These are phyloP conservation scores for Cydonia oblonga DNA, from an alignment of 331 rosid genomes.

Conservation along the genomic window DNA sequence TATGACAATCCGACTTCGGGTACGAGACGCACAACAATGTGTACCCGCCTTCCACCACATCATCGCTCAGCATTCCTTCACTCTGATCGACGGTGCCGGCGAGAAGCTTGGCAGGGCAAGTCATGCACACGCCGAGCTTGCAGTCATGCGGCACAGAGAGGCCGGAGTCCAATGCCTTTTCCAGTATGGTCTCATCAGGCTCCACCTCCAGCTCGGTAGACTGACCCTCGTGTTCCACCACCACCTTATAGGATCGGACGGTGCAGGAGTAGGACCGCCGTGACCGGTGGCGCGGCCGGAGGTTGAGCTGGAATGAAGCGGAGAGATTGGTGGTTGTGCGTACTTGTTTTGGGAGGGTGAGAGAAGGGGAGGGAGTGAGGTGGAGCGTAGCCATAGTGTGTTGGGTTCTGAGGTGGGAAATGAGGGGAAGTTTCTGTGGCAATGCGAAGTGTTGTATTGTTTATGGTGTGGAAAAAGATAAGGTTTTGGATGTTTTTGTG, in stretches of 20 bases:
- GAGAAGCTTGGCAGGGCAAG: constrained; percentile 85
- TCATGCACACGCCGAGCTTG: constrained; percentile 98
- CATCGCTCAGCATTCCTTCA: constrained; percentile 97
- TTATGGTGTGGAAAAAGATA: constrained; percentile 35
- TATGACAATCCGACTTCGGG: constrained; percentile 74
- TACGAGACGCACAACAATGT: constrained; percentile 64
- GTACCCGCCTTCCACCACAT: constrained; percentile 78
- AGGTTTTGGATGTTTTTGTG: constrained; percentile 12
- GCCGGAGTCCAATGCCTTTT: constrained; percentile 74
- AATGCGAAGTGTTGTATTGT: background rate
- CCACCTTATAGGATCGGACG: constrained; percentile 61
- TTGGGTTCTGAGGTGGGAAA: background rate
- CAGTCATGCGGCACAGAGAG: constrained; percentile 65
- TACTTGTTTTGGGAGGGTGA: constrained; percentile 24
- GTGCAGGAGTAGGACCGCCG: constrained; percentile 10
- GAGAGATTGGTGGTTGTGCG: constrained; percentile 24
- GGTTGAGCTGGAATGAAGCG: constrained; percentile 18
- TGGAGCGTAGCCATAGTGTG: constrained; percentile 48
- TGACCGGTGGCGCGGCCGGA: constrained; percentile 9
- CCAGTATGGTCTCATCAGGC: constrained; percentile 64
- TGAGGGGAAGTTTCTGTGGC: background rate
- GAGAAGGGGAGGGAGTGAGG: constrained; percentile 26
- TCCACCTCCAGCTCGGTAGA: constrained; percentile 62
- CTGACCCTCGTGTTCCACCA: constrained; percentile 62
- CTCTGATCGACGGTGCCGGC: constrained; percentile 81